Evolutionary conservation across 208 protist genomes (phyloP).

Genomic region (Leishmania martiniquensis): DNA sequence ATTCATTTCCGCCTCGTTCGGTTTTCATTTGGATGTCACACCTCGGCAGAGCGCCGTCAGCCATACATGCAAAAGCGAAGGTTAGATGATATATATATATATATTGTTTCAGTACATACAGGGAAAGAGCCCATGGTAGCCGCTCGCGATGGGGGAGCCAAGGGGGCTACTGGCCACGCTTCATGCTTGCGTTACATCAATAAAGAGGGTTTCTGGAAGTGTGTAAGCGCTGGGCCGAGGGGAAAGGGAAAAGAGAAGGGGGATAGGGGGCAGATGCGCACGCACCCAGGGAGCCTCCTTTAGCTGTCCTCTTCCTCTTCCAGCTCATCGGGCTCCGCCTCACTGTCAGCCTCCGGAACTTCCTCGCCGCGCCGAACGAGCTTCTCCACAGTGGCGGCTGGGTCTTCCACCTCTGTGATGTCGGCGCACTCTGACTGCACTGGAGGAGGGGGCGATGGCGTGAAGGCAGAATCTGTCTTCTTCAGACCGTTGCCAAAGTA

Average conservation of each 20-base stretch:
- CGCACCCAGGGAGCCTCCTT: neutral
- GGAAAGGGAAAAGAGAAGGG: too few species aligned
- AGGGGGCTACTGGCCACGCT: neutral
- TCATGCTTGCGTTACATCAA: conserved; percentile 3
- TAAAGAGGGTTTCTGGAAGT: neutral
- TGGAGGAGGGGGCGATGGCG: conserved; percentile 73
- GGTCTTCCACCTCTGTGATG: conserved; percentile 82
- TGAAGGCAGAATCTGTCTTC: conserved; percentile 87
- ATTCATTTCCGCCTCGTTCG: too few species aligned
- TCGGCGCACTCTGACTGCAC: conserved; percentile 86
- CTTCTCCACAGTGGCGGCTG: conserved; percentile 90
- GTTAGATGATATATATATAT: neutral
- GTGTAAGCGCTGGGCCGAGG: neutral
- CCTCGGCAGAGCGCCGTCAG: neutral
- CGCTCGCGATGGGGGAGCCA: neutral
- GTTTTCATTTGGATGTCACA: neutral
- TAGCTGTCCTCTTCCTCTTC: conserved; percentile 78
- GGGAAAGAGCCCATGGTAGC: neutral
- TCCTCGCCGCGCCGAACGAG: conserved; percentile 92
- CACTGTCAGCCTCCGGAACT: conserved; percentile 83
- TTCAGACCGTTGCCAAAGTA: conserved; percentile 93
- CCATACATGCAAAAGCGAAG: conserved; percentile 21
- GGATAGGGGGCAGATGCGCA: neutral
- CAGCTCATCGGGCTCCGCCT: conserved; percentile 79
- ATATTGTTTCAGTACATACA: too few species aligned